Evolutionary conservation across 179 eudicot species (phyloP), one percentile per base, ranked within the genome.

Genomic region (Silene noctiflora): DNA sequence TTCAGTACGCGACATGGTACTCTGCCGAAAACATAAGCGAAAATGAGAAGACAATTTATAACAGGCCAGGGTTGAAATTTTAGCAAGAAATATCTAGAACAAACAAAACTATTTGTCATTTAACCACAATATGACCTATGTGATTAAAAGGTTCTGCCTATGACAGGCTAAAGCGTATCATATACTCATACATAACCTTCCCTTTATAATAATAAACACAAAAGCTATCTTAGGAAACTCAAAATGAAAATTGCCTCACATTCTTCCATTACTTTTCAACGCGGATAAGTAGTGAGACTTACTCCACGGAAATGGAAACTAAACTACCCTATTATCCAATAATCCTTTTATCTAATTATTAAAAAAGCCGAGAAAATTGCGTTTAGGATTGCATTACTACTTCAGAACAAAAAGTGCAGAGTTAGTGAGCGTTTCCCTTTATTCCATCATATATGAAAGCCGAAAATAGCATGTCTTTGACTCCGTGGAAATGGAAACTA

Each of bases 1-100:
- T 65, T 93, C 86, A 12, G 63, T 90, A 22, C 96, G 93, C 17
- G 89, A 76, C 91, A 92, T 90, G 67, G 87, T 94, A 77, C 80
- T 87, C 98, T 94, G 96, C 70, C 19, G 62, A 72, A 61, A 31
- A 76, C 62, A 25, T 16, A 12, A 58, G 64, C 27, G 44, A 61
- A 56, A 31, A 24, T 72, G 66, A 72, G 70, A 19, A 21, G 10
- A 53, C 12, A 72, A 53, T 46, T 72, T 27, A 17, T 53, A 73
- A 60, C 14, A 39, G 31, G 46, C 63, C 31, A 22, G 20, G 51
- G 39, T 17, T 67, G 24, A 11, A 20, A 13, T 31, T 19, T 42
- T 56, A 21, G 39, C 33, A 29, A 35, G 35, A 29, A 39, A 61
- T 39, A 48, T 35, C 61, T 56, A 42, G 22, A 5, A 20, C 10